Base-by-base conservation (phyloP, 2,329 filamentous ascomycete species). In the Aspergillus sp. region DNA sequence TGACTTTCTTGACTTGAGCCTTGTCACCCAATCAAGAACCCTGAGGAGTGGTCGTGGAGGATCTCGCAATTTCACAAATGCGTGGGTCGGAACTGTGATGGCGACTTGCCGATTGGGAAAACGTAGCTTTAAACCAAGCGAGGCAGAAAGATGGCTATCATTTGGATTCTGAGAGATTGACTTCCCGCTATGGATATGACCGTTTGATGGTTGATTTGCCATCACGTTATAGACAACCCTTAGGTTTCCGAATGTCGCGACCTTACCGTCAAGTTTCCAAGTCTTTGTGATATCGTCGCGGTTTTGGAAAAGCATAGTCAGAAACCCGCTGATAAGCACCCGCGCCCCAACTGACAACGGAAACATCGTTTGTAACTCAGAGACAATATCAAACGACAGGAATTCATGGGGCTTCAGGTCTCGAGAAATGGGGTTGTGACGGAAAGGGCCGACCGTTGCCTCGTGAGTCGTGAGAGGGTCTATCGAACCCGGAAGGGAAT, bases 301-400 rank as follows among this genome's bases (percentile, higher is more conserved):
- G 43, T 43, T 44, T 4, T 35, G 44, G 36, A 54, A 56, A 7
- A 56, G 12, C 1, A 53, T 45, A 27, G 52, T 42, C 27, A 54
- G 45, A 32, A 52, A 56, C 4, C 49, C 52, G 6, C 49, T 47
- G 32, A 56, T 49, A 28, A 55, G 45, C 5, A 53, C 48, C 4
- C 51, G 48, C 5, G 42, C 51, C 5, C 49, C 51, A 29, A 55
- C 46, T 9, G 53, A 47, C 9, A 46, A 47, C 5, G 53, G 53
- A 27, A 53, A 55, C 29, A 55, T 50, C 29, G 45, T 42, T 8
- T 47, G 51, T 28, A 52, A 26, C 10, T 43, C 12, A 7, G 49
- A 39, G 19, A 55, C 28, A 26, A 52, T 46, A 2, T 43, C 36
- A 28, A 41, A 42, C 2, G 48, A 36, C 19, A 56, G 43, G 40